These are phyloP conservation scores for Nigrospora sphaerica DNA, from an alignment of 2,329 filamentous ascomycete genomes.

Conservation along the genomic window DNA sequence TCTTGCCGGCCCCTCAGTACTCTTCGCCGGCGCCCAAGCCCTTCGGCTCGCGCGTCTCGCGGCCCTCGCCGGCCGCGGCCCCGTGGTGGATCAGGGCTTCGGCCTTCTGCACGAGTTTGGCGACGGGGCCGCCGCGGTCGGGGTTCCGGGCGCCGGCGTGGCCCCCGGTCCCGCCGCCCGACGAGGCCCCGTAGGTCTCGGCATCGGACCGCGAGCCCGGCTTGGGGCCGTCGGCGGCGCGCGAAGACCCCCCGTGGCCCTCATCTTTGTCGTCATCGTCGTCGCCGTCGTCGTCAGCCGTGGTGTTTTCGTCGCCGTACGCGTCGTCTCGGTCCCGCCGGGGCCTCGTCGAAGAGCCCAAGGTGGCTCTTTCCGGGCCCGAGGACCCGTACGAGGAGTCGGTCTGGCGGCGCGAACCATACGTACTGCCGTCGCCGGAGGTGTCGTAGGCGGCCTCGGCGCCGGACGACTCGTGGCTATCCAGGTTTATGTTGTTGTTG, in stretches of 20 bases:
- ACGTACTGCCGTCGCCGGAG: too few species aligned
- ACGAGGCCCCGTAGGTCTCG: constrained; percentile 9
- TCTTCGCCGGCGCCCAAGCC: constrained; percentile 13
- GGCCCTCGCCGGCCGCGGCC: constrained; percentile 39
- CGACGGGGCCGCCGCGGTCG: constrained; percentile 28
- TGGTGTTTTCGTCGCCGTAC: constrained; percentile 4
- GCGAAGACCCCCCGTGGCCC: not conserved
- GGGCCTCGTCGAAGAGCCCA: constrained; percentile 4
- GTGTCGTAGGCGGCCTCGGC: too few species aligned
- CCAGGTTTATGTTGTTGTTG: too few species aligned
- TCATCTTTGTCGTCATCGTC: constrained; percentile 10
- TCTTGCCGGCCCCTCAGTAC: constrained; percentile 1
- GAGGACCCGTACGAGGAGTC: too few species aligned
- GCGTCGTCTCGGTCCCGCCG: not conserved
- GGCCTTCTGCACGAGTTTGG: constrained; percentile 53
- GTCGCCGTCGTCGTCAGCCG: not conserved
- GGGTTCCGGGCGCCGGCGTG: constrained; percentile 10
- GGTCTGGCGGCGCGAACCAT: too few species aligned
- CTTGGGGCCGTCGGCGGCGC: not conserved
- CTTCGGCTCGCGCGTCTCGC: constrained; percentile 37
- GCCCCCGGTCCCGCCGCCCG: not conserved
- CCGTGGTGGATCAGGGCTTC: constrained; percentile 41
- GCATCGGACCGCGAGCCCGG: too few species aligned
- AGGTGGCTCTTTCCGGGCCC: constrained; percentile 4
- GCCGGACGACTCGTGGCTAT: too few species aligned